These are phyloP conservation scores for Mucor indicus DNA, from an alignment of 371 early-diverging fungal genomes.

Conservation along the genomic window DNA sequence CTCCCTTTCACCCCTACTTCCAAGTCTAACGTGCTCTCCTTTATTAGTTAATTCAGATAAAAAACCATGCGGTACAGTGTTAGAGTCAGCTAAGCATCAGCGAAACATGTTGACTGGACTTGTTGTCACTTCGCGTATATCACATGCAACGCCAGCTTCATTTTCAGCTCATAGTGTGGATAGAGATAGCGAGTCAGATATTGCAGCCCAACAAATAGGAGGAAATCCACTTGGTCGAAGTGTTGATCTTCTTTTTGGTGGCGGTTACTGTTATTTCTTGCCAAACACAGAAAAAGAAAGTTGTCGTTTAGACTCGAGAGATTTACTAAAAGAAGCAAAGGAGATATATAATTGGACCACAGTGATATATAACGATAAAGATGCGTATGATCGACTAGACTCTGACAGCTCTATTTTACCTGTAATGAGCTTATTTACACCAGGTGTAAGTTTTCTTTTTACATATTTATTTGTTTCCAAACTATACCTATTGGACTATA, in stretches of 20 bases:
- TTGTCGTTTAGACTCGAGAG: slow-evolving; percentile 71
- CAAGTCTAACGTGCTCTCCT: too few species aligned
- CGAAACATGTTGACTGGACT: slow-evolving; percentile 83
- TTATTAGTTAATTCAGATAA: slow-evolving; percentile 52
- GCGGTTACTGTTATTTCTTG: slow-evolving; percentile 85
- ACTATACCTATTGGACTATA: too few species aligned
- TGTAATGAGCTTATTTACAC: slow-evolving; percentile 67
- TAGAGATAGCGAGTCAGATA: slow-evolving; percentile 78
- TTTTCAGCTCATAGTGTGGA: slow-evolving; percentile 80
- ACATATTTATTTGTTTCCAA: too few species aligned
- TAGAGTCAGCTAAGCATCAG: slow-evolving; percentile 86
- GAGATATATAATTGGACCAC: slow-evolving; percentile 55
- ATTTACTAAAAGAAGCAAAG: slow-evolving; percentile 57
- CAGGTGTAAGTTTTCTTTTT: slow-evolving; percentile 14
- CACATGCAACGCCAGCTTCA: slow-evolving; percentile 86
- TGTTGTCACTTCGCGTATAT: slow-evolving; percentile 89
- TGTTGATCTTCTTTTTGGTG: slow-evolving; percentile 90
- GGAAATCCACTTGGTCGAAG: slow-evolving; percentile 75
- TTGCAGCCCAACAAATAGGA: slow-evolving; percentile 89
- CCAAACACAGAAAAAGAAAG: slow-evolving; percentile 65
- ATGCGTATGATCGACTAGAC: slow-evolving; percentile 58
- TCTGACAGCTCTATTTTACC: slow-evolving; percentile 57
- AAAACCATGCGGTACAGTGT: slow-evolving; percentile 84
- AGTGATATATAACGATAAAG: slow-evolving; percentile 46
- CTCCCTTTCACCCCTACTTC: too few species aligned